These are phyloP conservation scores for Dipodascopsis tothii DNA, from an alignment of 805 yeast genomes.

Conservation along the genomic window DNA sequence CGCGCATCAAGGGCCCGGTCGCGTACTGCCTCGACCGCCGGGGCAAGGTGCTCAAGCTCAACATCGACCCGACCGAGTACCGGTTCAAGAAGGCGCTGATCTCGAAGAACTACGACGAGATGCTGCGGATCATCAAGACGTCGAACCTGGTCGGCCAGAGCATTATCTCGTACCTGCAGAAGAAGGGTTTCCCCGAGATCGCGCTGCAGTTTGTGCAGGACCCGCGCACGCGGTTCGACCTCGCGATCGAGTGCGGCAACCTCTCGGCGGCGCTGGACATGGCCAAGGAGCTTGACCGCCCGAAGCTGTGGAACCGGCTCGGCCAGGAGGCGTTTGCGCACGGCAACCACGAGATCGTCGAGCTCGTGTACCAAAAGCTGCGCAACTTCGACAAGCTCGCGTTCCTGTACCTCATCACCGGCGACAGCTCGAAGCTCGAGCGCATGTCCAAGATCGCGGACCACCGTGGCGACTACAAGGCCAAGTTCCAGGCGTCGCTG, in stretches of 20 bases:
- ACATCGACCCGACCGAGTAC: conserved; percentile 93
- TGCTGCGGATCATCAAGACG: conserved; percentile 73
- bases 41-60: conserved; percentile 70
- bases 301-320: conserved; percentile 68
- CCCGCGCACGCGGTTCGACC: conserved; percentile 89
- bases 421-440: conserved; percentile 63
- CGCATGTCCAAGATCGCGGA: conserved; percentile 89
- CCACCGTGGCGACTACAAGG: conserved; percentile 70
- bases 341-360: conserved; percentile 81
- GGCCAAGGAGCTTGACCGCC: conserved; percentile 67
- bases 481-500: conserved; percentile 75
- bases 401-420: conserved; percentile 77
- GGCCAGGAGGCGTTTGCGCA: conserved; percentile 82
- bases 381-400: conserved; percentile 82
- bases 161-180: conserved; percentile 87
- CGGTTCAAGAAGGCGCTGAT: conserved; percentile 90
- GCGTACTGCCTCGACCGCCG: conserved; percentile 78
- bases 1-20: conserved; percentile 58
- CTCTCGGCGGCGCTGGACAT: conserved; percentile 79
- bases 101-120: conserved; percentile 84
- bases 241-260: conserved; percentile 91
- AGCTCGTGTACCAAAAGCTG: conserved; percentile 79
- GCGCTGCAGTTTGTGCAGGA: conserved; percentile 96
- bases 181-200: conserved; percentile 93
- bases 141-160: conserved; percentile 95